Base-by-base conservation (phyloP, 1,284 basidiomycete genomes). In the Agroathelia rolfsii region DNA sequence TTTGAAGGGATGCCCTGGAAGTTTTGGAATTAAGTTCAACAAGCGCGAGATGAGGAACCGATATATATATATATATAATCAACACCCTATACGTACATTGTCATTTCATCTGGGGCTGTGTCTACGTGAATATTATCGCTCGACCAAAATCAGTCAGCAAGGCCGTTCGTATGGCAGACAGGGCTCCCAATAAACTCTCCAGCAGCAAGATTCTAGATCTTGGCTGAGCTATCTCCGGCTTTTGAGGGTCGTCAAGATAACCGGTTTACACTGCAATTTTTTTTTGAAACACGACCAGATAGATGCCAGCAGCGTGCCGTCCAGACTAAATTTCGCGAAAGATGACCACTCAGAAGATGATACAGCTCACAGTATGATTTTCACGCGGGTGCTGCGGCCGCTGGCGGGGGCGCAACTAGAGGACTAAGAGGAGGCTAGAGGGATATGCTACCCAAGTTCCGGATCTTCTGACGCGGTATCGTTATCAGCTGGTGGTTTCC, bases 121-220 rank as follows among this genome's bases (percentile, higher is more conserved):
- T 88, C 87, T 12, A 95, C 63, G 55, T 79, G 79, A 12, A 70
- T 61, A 39, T 81, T 82, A 52, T 94, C 84, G 5, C 77, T 66
- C 4, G 88, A 88, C 78, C 90, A 90, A 1, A 85, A 65, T 31
- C 95, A 66, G 53, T 94, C 88, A 28, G 88, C 92, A 19, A 94
- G 69, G 0, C 92, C 92, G 55, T 80, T 75, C 2, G 75, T 75
- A 46, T 87, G 83, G 1, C 77, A 78, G 27, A 61, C 67, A 13
- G 88, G 57, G 42, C 82, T 79, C 25, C 79, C 66, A 35, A 89
- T 65, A 30, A 85, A 66, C 45, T 82, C 70, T 1, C 86, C 87
- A 0, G 81, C 83, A 37, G 71, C 69, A 0, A 82, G 73, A 6
- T 76, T 75, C 82, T 84, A 90, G 26, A 90, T 72, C 55, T 85